Conservation (phyloP, 1,284 basidiomycete genomes). For the Farysia itapuensis region DNA sequence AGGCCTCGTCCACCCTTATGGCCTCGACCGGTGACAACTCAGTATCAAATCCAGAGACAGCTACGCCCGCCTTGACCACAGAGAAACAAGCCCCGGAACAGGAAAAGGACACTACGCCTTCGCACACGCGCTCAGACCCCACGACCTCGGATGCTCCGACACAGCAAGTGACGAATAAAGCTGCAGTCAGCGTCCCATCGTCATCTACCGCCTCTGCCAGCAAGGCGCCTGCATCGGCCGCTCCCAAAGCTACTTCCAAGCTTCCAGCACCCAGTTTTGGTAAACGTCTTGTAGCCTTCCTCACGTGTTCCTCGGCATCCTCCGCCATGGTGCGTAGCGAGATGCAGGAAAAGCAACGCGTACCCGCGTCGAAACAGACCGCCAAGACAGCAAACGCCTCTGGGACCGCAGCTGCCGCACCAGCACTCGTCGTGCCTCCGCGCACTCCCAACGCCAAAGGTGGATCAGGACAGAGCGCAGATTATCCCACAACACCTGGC, state of each 20-base stretch:
- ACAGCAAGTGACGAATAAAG: background rate
- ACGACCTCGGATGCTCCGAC: background rate
- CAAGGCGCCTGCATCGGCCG: slow-evolving; percentile 1
- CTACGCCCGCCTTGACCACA: slow-evolving; percentile 2
- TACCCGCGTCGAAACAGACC: background rate
- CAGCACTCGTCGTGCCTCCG: slow-evolving; percentile 5
- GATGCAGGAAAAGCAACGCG: slow-evolving; percentile 20
- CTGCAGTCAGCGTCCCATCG: background rate
- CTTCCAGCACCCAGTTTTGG: slow-evolving; percentile 9
- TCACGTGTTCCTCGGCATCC: slow-evolving; percentile 38
- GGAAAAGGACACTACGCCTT: slow-evolving; percentile 12
- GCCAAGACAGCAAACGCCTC: background rate
- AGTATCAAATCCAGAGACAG: slow-evolving; percentile 2
- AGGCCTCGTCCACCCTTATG: slow-evolving; percentile 21
- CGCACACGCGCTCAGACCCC: background rate
- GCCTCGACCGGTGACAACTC: slow-evolving; percentile 21
- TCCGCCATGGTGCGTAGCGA: slow-evolving; percentile 19
- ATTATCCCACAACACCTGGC: slow-evolving; percentile 30
- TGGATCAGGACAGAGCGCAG: slow-evolving; percentile 1
- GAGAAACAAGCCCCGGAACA: slow-evolving; percentile 27
- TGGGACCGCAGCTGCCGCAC: background rate
- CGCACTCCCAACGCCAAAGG: slow-evolving; percentile 19
- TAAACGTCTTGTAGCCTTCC: slow-evolving; percentile 27
- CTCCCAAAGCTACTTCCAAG: background rate
- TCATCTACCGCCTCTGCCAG: background rate